Evolutionary conservation across 73 alveolate genomes (phyloP).

Genomic region (Uronychia binucleata): DNA sequence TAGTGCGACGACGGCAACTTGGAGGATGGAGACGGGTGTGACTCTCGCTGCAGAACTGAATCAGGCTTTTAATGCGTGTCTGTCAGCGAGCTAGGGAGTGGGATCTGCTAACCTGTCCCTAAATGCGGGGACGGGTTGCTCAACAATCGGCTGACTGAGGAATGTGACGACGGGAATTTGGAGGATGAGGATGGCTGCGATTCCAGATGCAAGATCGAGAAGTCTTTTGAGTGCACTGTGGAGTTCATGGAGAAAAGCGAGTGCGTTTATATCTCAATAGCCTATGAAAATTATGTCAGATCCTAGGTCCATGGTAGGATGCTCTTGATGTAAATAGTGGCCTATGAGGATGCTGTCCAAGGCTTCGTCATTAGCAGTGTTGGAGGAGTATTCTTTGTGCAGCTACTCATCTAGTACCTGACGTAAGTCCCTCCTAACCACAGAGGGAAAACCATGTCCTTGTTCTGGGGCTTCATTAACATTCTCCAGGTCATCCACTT

Average conservation of each 20-base stretch:
- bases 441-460: neutral
- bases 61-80: conserved; percentile 20
- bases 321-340: neutral
- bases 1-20: conserved; percentile 74
- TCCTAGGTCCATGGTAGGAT: neutral
- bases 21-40: conserved; percentile 64
- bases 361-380: neutral
- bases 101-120: neutral
- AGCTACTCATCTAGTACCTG: neutral
- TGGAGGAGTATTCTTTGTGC: neutral
- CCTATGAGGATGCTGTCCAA: neutral
- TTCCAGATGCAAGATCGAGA: conserved; percentile 4
- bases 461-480: conserved; percentile 21
- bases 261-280: neutral
- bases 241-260: neutral
- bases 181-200: conserved; percentile 14
- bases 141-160: neutral
- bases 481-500: conserved; percentile 19
- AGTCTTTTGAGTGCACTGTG: neutral
- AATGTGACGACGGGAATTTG: conserved; percentile 29
- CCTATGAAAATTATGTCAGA: neutral
- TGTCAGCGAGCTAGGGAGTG: neutral
- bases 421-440: neutral
- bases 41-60: conserved; percentile 27
- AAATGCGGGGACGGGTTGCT: neutral